Evolutionary conservation across 768 basidiomycete genomes (phyloP).

Genomic region (Collybia mongolica): DNA sequence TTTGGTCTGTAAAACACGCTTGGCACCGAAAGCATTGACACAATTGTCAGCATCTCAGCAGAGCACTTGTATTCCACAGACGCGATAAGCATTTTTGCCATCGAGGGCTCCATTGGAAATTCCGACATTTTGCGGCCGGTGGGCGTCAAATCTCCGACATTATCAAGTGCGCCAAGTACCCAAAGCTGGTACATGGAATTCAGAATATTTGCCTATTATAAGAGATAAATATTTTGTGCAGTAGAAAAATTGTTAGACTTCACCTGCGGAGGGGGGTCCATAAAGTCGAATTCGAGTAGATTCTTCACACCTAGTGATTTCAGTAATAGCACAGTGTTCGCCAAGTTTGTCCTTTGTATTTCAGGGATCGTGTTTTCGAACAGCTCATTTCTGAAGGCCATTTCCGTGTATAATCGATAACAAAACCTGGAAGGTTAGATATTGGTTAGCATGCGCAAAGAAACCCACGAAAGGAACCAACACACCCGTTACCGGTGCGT

Average conservation of each 20-base stretch:
- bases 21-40: constrained; percentile 98
- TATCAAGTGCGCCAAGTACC: constrained; percentile 97
- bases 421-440: constrained; percentile 62
- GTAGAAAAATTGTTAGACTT: constrained; percentile 4
- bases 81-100: constrained; percentile 98
- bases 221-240: not conserved
- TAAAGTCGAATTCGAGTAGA: constrained; percentile 97
- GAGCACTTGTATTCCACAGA: constrained; percentile 94
- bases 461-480: constrained; percentile 6
- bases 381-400: constrained; percentile 94
- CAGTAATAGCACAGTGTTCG: constrained; percentile 92
- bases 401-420: constrained; percentile 96
- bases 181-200: constrained; percentile 99
- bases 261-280: constrained; percentile 99
- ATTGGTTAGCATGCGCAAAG: not conserved
- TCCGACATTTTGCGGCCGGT: constrained; percentile 97
- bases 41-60: constrained; percentile 95
- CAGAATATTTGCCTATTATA: constrained; percentile 81
- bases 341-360: constrained; percentile 96
- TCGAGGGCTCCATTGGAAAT: constrained; percentile 98
- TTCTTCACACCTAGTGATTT: constrained; percentile 98
- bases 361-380: constrained; percentile 97
- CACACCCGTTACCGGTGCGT: constrained; percentile 91
- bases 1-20: constrained; percentile 98
- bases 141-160: constrained; percentile 93